Conservation (phyloP, 345 rosid genomes). For the Corymbia maculata region DNA sequence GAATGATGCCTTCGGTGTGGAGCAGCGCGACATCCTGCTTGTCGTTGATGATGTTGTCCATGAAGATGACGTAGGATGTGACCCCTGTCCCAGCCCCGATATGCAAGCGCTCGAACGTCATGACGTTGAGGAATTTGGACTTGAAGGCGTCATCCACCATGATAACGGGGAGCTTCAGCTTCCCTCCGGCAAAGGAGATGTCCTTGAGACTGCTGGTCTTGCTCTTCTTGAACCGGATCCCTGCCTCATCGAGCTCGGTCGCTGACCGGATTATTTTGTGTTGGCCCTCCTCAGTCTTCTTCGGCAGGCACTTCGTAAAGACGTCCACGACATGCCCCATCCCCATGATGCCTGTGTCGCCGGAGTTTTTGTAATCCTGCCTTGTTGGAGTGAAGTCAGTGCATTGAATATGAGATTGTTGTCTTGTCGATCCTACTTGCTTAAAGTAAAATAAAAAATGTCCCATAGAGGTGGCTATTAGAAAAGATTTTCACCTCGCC, state of each 20-base stretch:
- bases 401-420: not conserved
- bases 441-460: too few relatives aligned
- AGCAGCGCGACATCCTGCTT: constrained; percentile 32
- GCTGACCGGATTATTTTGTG: not conserved
- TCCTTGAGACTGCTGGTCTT: not conserved
- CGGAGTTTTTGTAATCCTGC: not conserved
- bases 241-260: not conserved
- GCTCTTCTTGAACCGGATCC: not conserved
- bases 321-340: not conserved
- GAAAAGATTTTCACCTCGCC: too few relatives aligned
- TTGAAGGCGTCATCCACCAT: not conserved
- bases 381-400: not conserved
- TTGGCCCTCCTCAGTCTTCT: not conserved
- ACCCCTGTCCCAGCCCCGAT: constrained; percentile 30
- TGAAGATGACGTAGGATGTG: constrained; percentile 23
- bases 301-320: not conserved
- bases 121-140: constrained; percentile 1
- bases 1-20: constrained; percentile 26
- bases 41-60: constrained; percentile 34
- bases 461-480: too few relatives aligned
- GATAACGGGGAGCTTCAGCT: not conserved
- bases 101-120: constrained; percentile 7
- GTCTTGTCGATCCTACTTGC: not conserved
- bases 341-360: not conserved
- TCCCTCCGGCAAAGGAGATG: not conserved